These are phyloP conservation scores for Colletotrichum sansevieriae DNA, from an alignment of 2,329 filamentous ascomycete genomes.

Conservation along the genomic window DNA sequence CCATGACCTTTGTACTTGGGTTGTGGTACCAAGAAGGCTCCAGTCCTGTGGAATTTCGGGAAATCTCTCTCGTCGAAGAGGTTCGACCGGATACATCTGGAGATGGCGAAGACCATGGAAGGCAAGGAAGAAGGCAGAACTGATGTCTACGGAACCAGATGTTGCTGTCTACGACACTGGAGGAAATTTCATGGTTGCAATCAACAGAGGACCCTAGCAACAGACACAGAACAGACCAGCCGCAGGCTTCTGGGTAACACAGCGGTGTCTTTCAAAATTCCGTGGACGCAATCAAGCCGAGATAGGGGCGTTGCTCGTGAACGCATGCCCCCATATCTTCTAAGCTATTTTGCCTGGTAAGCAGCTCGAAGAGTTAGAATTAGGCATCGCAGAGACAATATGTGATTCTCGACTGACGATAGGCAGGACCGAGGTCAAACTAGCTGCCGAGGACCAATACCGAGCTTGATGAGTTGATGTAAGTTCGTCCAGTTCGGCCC, in stretches of 20 bases:
- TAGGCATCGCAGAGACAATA: no score
- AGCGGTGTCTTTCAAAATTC: slow-evolving; percentile 7
- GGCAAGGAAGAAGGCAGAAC: not conserved
- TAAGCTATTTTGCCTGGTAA: not conserved
- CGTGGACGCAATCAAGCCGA: slow-evolving; percentile 16
- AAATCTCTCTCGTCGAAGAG: slow-evolving; percentile 20
- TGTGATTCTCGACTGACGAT: not conserved
- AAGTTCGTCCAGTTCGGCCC: slow-evolving; percentile 24
- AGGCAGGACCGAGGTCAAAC: slow-evolving; percentile 6
- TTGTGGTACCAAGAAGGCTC: slow-evolving; percentile 12
- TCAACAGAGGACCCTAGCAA: slow-evolving; percentile 8
- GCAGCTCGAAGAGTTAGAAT: not conserved
- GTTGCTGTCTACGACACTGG: slow-evolving; percentile 7
- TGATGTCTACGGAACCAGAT: slow-evolving; percentile 13
- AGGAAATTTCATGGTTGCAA: slow-evolving; percentile 7
- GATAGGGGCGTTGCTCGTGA: not conserved
- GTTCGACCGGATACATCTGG: slow-evolving; percentile 7
- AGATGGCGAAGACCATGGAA: slow-evolving; percentile 9
- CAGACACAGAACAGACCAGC: slow-evolving; percentile 5
- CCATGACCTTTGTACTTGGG: not conserved
- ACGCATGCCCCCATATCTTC: not conserved
- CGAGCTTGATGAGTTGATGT: not conserved
- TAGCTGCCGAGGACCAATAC: not conserved
- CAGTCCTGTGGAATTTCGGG: slow-evolving; percentile 21
- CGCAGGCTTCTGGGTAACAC: slow-evolving; percentile 15